These are phyloP conservation scores for Hypseocharis bilobata DNA, from an alignment of 441 rosid species.

Conservation along the genomic window DNA sequence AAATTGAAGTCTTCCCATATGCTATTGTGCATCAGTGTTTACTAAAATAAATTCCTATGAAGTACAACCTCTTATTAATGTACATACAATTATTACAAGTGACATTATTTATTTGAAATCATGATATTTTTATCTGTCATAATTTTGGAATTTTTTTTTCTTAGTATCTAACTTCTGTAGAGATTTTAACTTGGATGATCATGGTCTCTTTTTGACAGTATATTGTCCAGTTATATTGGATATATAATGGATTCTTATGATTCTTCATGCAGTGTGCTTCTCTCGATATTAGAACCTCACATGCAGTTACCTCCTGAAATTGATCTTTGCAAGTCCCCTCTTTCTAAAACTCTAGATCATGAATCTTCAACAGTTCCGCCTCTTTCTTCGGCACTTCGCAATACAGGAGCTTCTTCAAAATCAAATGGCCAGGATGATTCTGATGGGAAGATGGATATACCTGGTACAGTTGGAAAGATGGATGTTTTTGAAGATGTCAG, in stretches of 20 bases:
- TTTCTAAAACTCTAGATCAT: constrained; percentile 31
- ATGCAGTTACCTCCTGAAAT: constrained; percentile 69
- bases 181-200: not conserved
- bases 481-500: constrained; percentile 51
- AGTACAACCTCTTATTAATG: not conserved
- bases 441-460: constrained; percentile 44
- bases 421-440: constrained; percentile 37
- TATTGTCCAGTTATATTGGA: not conserved
- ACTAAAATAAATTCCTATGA: not conserved
- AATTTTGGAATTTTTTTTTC: not conserved
- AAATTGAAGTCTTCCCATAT: not conserved
- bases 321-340: constrained; percentile 57
- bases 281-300: constrained; percentile 68
- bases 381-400: constrained; percentile 21
- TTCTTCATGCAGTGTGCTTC: constrained; percentile 60
- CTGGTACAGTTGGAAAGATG: constrained; percentile 40
- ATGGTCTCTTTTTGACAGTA: not conserved
- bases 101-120: not conserved
- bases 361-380: constrained; percentile 29
- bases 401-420: constrained; percentile 30
- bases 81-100: not conserved
- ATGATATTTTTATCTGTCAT: not conserved
- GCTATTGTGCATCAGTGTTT: not conserved
- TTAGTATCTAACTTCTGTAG: not conserved
- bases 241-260: constrained; percentile 23